Conservation (phyloP, 192 early-diverging fungal genomes). For the Coemansia sp. region DNA sequence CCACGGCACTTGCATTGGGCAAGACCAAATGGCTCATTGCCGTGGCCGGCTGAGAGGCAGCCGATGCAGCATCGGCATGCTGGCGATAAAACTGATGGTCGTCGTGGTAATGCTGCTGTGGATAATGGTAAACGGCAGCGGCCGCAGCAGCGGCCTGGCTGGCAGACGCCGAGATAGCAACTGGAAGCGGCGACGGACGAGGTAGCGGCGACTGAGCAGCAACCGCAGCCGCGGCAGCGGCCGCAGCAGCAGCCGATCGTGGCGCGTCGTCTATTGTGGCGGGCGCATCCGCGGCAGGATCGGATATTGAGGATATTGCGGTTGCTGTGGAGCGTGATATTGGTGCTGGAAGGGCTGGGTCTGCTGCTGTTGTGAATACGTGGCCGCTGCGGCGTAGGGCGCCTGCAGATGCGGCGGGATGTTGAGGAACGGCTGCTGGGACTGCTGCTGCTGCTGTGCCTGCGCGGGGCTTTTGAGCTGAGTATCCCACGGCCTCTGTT, state of each 20-base stretch:
- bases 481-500: slow-evolving; percentile 21
- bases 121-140: slow-evolving; percentile 1
- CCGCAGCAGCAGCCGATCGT: neutral
- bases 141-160: neutral
- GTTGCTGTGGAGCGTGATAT: slow-evolving; percentile 23
- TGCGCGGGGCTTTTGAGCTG: slow-evolving; percentile 27
- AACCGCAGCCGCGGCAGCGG: neutral
- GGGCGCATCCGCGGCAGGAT: slow-evolving; percentile 42
- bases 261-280: slow-evolving; percentile 21
- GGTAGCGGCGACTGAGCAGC: neutral
- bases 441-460: slow-evolving; percentile 7
- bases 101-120: slow-evolving; percentile 9
- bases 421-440: slow-evolving; percentile 19
- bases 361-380: slow-evolving; percentile 26
- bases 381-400: slow-evolving; percentile 26
- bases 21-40: slow-evolving; percentile 5
- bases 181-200: slow-evolving; percentile 4
- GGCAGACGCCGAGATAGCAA: neutral
- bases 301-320: slow-evolving; percentile 43
- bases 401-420: slow-evolving; percentile 17
- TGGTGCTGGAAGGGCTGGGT: slow-evolving; percentile 10
- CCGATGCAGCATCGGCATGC: neutral
- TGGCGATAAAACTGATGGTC: slow-evolving; percentile 2
- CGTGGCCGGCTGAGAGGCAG: neutral
- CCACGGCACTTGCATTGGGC: neutral